Conservation (phyloP, 495 filamentous ascomycete species). For the Xylaria palmicola region DNA sequence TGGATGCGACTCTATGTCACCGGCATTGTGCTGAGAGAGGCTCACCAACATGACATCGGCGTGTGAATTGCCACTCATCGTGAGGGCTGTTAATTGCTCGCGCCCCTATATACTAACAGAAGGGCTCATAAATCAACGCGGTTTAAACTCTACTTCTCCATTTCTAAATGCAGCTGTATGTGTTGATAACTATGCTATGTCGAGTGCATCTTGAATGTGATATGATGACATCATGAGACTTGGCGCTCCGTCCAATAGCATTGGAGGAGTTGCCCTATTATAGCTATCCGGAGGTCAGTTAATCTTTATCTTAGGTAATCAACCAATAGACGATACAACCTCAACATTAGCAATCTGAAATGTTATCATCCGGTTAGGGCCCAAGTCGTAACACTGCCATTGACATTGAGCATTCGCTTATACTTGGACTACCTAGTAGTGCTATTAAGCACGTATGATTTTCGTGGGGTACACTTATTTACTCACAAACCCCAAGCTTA, state of each 20-base stretch:
- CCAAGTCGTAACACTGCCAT: no score
- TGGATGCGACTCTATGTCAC: neutral
- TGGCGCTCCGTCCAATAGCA: conserved; percentile 1
- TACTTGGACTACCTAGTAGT: no score
- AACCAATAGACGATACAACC: neutral
- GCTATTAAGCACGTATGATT: no score
- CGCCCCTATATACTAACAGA: neutral
- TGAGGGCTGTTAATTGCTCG: neutral
- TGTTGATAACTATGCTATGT: no score
- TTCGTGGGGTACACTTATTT: no score
- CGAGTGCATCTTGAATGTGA: neutral
- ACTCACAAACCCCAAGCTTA: no score
- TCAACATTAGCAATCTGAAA: neutral
- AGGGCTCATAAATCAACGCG: neutral
- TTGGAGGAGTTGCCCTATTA: neutral
- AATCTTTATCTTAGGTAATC: neutral
- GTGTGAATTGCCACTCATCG: conserved; percentile 32
- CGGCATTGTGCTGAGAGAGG: conserved; percentile 1
- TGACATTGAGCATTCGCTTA: no score
- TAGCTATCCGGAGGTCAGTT: neutral
- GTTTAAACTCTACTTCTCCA: no score
- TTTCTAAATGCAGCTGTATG: no score
- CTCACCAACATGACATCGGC: conserved; percentile 41
- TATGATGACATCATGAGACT: conserved; percentile 7
- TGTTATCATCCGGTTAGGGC: neutral